These are phyloP conservation scores for Zostera marina DNA, from an alignment of 116 monocot species.

Conservation along the genomic window DNA sequence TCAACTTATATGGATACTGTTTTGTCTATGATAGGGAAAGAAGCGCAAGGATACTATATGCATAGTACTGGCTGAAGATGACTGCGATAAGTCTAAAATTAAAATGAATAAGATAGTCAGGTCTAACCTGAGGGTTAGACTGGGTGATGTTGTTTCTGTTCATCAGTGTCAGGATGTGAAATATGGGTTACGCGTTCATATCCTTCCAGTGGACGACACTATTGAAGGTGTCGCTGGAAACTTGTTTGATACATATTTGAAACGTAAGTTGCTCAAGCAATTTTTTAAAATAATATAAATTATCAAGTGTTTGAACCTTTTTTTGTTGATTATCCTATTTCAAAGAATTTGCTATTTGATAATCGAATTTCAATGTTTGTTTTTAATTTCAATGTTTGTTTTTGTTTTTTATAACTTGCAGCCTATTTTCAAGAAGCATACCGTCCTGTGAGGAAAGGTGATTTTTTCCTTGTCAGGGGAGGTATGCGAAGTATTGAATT, in stretches of 20 bases:
- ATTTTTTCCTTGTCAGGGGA: slow-evolving; percentile 78
- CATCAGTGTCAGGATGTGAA: slow-evolving; percentile 66
- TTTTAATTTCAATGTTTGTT: no score
- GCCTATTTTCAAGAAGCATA: slow-evolving; percentile 68
- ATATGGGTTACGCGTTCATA: slow-evolving; percentile 53
- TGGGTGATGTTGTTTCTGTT: slow-evolving; percentile 56
- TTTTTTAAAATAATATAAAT: not conserved
- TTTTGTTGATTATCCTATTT: not conserved
- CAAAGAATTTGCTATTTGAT: no score
- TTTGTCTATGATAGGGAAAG: slow-evolving; percentile 27
- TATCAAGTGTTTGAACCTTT: not conserved
- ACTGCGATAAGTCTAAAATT: slow-evolving; percentile 53
- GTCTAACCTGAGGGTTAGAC: slow-evolving; percentile 38
- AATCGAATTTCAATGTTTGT: no score
- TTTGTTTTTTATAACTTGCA: slow-evolving; percentile 4
- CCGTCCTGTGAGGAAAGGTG: slow-evolving; percentile 70
- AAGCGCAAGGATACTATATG: slow-evolving; percentile 59
- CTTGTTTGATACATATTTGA: slow-evolving; percentile 49
- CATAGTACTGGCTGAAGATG: slow-evolving; percentile 52
- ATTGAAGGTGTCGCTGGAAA: slow-evolving; percentile 60
- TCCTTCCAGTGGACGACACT: slow-evolving; percentile 57
- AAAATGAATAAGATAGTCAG: slow-evolving; percentile 59
- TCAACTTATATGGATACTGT: not conserved
- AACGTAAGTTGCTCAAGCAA: slow-evolving; percentile 26
- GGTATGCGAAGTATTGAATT: slow-evolving; percentile 84